phyloP scores from a whole-genome alignment of 768 basidiomycete genomes.

The Leccinum obscurum region DNA sequence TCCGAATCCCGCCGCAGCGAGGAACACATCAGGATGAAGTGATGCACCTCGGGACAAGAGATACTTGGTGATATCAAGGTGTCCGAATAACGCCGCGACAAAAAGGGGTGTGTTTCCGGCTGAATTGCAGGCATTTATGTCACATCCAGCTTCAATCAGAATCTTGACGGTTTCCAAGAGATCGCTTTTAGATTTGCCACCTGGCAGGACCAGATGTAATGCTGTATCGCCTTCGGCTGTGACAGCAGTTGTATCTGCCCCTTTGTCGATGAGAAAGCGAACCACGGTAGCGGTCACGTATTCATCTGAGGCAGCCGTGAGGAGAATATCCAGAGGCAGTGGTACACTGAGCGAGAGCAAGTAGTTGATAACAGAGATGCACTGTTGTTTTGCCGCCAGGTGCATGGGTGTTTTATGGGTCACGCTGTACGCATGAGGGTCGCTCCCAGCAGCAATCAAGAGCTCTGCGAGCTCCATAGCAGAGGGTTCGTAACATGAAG shows the following conservation, averaged over 20 bases:
- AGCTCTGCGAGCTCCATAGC: no score
- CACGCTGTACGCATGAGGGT: no score
- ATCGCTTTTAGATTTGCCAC: background rate
- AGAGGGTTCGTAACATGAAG: background rate
- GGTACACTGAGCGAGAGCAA: background rate
- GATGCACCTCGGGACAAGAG: background rate
- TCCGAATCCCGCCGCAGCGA: background rate
- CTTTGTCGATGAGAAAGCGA: background rate
- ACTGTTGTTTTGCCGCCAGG: no score
- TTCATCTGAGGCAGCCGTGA: background rate
- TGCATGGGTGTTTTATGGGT: background rate
- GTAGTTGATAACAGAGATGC: background rate
- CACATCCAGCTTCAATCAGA: background rate
- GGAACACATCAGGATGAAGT: background rate
- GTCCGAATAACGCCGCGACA: background rate
- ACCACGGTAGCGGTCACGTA: no score
- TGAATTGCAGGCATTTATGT: background rate
- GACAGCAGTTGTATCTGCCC: background rate
- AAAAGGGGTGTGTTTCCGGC: background rate
- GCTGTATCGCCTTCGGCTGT: background rate
- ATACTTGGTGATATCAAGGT: background rate
- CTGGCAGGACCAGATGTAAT: background rate
- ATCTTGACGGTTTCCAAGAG: background rate
- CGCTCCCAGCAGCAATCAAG: no score
- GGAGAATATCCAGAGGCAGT: background rate